Conservation (phyloP, 2,329 filamentous ascomycete species). For the Sporothrix sp. region DNA sequence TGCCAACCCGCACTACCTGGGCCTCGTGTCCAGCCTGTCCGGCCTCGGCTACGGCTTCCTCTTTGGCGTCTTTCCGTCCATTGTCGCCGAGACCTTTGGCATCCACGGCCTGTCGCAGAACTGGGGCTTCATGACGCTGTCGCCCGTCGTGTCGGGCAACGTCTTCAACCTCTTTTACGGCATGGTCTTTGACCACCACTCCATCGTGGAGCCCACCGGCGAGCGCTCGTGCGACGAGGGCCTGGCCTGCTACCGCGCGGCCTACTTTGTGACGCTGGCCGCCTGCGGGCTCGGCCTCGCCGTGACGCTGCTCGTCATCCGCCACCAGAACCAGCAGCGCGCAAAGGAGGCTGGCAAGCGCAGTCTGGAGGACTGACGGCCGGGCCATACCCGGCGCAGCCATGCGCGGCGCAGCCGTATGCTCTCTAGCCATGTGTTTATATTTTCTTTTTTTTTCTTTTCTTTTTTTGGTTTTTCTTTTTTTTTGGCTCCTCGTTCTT, state of each 20-base stretch:
- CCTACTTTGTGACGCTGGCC: conserved; percentile 69
- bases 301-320: conserved; percentile 62
- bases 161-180: conserved; percentile 92
- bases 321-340: conserved; percentile 39
- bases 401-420: too few relatives aligned
- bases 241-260: conserved; percentile 66
- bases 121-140: conserved; percentile 90
- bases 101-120: conserved; percentile 84
- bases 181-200: conserved; percentile 70
- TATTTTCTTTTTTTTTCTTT: background rate
- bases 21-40: conserved; percentile 70
- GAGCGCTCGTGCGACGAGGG: conserved; percentile 69
- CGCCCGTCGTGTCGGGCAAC: conserved; percentile 79
- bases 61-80: conserved; percentile 86
- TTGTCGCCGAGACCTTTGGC: conserved; percentile 84
- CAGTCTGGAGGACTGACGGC: conserved; percentile 15
- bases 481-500: background rate
- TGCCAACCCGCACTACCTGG: conserved; percentile 65
- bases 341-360: conserved; percentile 26
- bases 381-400: too few relatives aligned
- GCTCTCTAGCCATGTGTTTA: background rate
- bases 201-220: conserved; percentile 55
- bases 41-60: conserved; percentile 87
- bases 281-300: conserved; percentile 60
- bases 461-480: background rate